Evolutionary conservation across 371 early-diverging fungal species (phyloP), one percentile per base, ranked within the genome.

Genomic region (Apophysomyces elegans): DNA sequence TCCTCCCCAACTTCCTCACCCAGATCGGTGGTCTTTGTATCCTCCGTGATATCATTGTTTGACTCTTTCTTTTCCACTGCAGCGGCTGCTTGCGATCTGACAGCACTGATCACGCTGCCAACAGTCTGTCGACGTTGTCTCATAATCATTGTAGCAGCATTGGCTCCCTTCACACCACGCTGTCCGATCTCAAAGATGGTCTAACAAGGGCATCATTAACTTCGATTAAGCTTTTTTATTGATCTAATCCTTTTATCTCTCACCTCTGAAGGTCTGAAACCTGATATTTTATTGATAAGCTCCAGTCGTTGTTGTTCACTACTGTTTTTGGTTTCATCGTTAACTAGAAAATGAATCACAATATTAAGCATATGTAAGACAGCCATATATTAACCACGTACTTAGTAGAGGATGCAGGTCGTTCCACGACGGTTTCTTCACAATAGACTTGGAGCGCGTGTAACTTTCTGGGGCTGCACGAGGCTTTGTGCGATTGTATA

Each of bases 131-230:
- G 88, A 58, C 96, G 89, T 11, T 86, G 84, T 58, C 88, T 85
- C 95, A 97, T 95, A 59, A 95, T 73, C 11, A 85, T 62, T 0
- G 90, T 84, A 7, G 93, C 93, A 12, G 88, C 82, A 4, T 89
- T 84, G 12, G 88, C 62, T 32, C 92, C 86, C 68, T 90, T 94
- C 45, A 78, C 72, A 37, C 97, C 97, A 63, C 94, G 87, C 43
- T 84, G 84, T 37, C 92, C 94, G 44, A 95, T 85, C 72, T 98
- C 98, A 75, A 98, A 98, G 45, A 98, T 90, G 1, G 97, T 96
- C 84, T 82, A 69, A 38, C 59, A 45, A 56, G 32, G 32, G 2
- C 3, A 26, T 26, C 32, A 26, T 26, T 26, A 0, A 2, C 32
- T 26, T 26, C 2, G 32, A 26, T 26, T 26, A 26, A 26, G 32